Evolutionary conservation across 2,329 filamentous ascomycete genomes (phyloP), one percentile per base, ranked within the genome.

Genomic region (Mycosphaerella arachidis): DNA sequence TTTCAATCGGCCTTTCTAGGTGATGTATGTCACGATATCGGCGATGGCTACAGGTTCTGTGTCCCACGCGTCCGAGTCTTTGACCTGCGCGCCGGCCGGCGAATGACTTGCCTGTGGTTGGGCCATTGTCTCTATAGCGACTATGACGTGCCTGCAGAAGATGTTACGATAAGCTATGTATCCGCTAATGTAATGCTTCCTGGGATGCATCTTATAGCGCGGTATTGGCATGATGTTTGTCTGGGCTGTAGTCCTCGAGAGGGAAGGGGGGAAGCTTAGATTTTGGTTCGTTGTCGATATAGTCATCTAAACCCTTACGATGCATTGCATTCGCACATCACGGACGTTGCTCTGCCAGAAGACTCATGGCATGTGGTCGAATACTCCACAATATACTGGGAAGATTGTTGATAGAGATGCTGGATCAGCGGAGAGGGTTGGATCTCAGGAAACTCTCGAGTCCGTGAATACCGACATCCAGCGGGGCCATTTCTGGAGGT

Each of bases 401-500:
- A 58, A 64, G 45, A 37, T n/a, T 6, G 59, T 51, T 16, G 66
- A 63, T 27, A 58, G 63, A 24, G 62, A 65, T 31, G n/a, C 48
- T 29, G 67, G 62, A 4, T 12, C 43, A 1, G 54, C 54, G 20
- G 54, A 56, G 40, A 48, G 35, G 30, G 13, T 35, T 24, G 54
- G 54, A 24, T 27, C 27, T 1, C 35, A 56, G 29, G 40, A 56
- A 12, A 64, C 51, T 46, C 58, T 59, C 1, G 33, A 66, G 35
- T 53, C 65, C 1, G 51, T 63, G 4, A 62, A 71, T 57, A 35
- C 64, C 31, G 48, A 52, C 30, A 30, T 52, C 8, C 66, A 65
- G 29, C 59, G 64, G 52, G 69, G 67, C 16, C 64, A 70, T 55
- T 72, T 48, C 71, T 72, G 20, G 72, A 74, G 48, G 70, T 73